Conservation (phyloP, 2,329 filamentous ascomycete species). For the Ilyonectria destructans region DNA sequence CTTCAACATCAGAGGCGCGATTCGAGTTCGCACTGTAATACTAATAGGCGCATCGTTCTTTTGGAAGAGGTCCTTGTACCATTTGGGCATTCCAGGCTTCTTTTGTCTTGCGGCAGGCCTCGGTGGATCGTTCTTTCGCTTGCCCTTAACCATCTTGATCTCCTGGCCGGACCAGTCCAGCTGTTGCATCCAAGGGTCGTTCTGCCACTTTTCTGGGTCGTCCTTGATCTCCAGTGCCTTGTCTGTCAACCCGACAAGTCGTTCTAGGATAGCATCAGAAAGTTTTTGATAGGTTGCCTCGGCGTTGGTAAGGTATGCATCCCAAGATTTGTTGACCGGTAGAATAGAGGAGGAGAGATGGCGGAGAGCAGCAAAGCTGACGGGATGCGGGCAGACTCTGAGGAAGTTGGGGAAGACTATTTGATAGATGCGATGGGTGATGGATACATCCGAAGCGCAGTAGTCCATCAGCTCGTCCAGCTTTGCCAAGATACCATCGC, state of each 20-base stretch:
- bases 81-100: constrained; percentile 93
- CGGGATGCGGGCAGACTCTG: constrained; percentile 92
- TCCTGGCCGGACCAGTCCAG: constrained; percentile 97
- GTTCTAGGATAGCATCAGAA: constrained; percentile 83
- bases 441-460: constrained; percentile 92
- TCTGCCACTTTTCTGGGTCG: constrained; percentile 77
- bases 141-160: constrained; percentile 91
- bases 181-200: constrained; percentile 93
- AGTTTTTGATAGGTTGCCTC: constrained; percentile 88
- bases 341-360: constrained; percentile 96
- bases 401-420: constrained; percentile 94
- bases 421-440: constrained; percentile 95
- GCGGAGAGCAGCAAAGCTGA: constrained; percentile 94
- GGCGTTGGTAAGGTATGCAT: constrained; percentile 85
- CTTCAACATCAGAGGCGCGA: constrained; percentile 87
- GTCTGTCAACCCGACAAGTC: constrained; percentile 81
- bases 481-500: constrained; percentile 78
- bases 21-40: constrained; percentile 88
- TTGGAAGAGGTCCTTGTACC: constrained; percentile 93
- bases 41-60: constrained; percentile 79
- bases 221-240: constrained; percentile 84
- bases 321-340: constrained; percentile 91
- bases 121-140: constrained; percentile 87
- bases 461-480: constrained; percentile 92
- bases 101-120: constrained; percentile 88